Evolutionary conservation across 345 rosid genomes (phyloP).

Genomic region (Pelargonium nanum): DNA sequence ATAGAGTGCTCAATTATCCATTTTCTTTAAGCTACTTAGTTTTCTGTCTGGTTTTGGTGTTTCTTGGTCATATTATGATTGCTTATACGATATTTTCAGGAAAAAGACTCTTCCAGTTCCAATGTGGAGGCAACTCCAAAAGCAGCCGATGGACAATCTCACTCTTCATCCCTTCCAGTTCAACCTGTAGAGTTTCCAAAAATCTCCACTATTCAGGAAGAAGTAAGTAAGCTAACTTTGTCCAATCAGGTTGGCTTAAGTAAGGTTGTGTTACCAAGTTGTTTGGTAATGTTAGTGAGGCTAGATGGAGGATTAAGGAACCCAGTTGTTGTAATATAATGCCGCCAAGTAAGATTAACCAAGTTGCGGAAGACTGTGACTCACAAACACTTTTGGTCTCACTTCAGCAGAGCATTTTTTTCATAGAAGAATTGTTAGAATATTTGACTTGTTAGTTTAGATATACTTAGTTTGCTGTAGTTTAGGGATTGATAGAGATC

Average conservation of each 20-base stretch:
- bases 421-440: too few relatives aligned
- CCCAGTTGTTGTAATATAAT: neutral
- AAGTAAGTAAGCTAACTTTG: neutral
- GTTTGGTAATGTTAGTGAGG: neutral
- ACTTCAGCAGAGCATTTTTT: neutral
- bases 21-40: neutral
- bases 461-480: too few relatives aligned
- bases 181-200: neutral
- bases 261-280: neutral
- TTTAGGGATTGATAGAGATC: too few relatives aligned
- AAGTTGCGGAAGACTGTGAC: neutral
- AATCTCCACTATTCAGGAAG: neutral
- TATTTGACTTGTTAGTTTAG: too few relatives aligned
- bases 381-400: neutral
- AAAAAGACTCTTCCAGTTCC: slow-evolving; percentile 21
- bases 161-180: neutral
- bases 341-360: neutral
- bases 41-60: neutral
- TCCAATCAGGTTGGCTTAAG: neutral
- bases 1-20: too few relatives aligned
- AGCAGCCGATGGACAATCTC: neutral
- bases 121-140: slow-evolving; percentile 19
- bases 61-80: neutral
- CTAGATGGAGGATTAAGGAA: neutral
- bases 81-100: slow-evolving; percentile 22